phyloP scores from a whole-genome alignment of 345 rosid species.

The Cardamine resedifolia region DNA sequence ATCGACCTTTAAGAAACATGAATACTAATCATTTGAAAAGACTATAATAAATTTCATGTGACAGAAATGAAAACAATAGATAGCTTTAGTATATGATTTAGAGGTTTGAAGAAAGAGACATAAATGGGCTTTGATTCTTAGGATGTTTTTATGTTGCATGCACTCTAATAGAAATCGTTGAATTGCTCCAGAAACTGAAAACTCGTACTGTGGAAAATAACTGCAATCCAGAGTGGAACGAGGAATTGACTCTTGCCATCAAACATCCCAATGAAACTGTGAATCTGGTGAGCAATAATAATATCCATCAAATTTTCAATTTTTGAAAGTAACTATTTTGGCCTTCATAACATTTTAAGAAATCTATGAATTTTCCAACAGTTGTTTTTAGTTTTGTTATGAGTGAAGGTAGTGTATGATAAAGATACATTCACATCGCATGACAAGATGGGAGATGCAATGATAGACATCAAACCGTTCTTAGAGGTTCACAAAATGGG shows the following conservation, averaged over 20 bases:
- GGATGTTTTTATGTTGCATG: conserved; percentile 5
- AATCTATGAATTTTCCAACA: not conserved
- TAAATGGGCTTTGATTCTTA: not conserved
- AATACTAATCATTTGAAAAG: too few relatives aligned
- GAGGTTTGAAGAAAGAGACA: not conserved
- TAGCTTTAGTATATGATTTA: conserved; percentile 2
- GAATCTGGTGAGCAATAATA: conserved; percentile 49
- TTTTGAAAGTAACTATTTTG: not conserved
- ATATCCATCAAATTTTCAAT: not conserved
- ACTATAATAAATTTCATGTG: not conserved
- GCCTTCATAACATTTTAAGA: not conserved
- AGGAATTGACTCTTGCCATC: conserved; percentile 68
- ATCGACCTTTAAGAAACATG: not conserved
- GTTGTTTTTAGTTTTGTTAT: not conserved
- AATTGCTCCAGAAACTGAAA: conserved; percentile 59
- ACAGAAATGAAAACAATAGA: not conserved
- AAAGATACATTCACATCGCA: conserved; percentile 46
- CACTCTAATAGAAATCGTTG: not conserved
- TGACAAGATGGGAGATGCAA: too few relatives aligned
- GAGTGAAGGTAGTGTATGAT: conserved; percentile 65
- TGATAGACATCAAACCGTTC: conserved; percentile 11
- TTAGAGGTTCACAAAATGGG: conserved; percentile 50
- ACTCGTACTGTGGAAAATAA: conserved; percentile 56
- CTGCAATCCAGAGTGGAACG: conserved; percentile 89
- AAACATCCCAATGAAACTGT: conserved; percentile 45